Evolutionary conservation across 805 yeast genomes (phyloP), one percentile per base, ranked within the genome.

Genomic region (Candida pseudoglaebosa): DNA sequence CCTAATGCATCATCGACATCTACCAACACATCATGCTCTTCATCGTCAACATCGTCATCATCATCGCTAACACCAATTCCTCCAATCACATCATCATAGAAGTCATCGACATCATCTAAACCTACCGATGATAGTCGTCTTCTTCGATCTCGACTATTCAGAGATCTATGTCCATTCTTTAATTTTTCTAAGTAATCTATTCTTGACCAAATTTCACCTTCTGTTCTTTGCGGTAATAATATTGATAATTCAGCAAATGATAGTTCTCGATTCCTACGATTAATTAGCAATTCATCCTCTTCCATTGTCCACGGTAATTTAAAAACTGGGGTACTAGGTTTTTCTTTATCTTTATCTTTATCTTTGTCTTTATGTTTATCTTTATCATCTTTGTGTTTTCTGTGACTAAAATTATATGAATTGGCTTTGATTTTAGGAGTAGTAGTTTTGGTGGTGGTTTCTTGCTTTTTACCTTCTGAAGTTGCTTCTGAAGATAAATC

Each of bases 181-280:
- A 64, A 50, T 39, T 58, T 63, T 42, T 62, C 70, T 28, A 79
- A 54, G 36, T 69, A 61, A 35, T 69, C 75, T 16, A 84, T 75
- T 44, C 93, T 69, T 28, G 73, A 59, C 68, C 76, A 70, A 31
- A 88, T 88, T 48, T 86, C 93, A n/a, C 69, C 69, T 54, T 84
- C 89, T 0, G 93, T 71, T 46, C 87, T 75, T 41, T 73, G 74
- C 12, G 93, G 91, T 31, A 88, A 65, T 37, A 88, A 60, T 24
- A 87, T 80, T 12, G 83, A 73, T 28, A 88, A 64, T 59, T 88
- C 96, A 13, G 82, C 83, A 50, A 83, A 71, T 24, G 83, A 74
- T 29, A 88, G 61, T 39, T 82, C 82, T 46, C 79, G 64, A 36
- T 74, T 63, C 7, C 77, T 60, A 37, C 84, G 66, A 42, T 75